Evolutionary conservation across 2,329 filamentous ascomycete genomes (phyloP).

Genomic region (Penicillium sp.): DNA sequence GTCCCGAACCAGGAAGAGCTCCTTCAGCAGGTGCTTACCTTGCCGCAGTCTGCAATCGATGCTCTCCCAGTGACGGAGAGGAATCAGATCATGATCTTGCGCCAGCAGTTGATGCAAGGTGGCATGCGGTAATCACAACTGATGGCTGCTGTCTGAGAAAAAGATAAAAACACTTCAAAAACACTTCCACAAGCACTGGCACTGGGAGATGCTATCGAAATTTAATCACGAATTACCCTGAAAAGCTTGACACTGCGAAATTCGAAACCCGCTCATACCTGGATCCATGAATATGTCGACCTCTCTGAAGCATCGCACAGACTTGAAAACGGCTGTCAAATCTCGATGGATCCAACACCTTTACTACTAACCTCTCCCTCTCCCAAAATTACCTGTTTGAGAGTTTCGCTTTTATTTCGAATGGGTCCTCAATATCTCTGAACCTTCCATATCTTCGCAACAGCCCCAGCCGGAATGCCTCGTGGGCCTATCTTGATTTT

Average conservation of each 20-base stretch:
- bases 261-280: background rate
- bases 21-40: conserved; percentile 77
- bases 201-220: background rate
- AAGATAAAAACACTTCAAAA: background rate
- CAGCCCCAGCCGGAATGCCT: no score
- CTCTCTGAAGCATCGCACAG: no score
- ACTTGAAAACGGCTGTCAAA: no score
- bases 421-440: background rate
- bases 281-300: background rate
- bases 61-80: conserved; percentile 74
- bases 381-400: background rate
- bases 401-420: background rate
- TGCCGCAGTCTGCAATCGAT: conserved; percentile 81
- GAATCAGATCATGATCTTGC: conserved; percentile 77
- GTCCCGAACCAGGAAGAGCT: conserved; percentile 70
- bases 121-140: conserved; percentile 36
- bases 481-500: background rate
- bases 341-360: no score
- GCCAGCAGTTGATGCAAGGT: conserved; percentile 63
- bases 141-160: background rate
- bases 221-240: background rate
- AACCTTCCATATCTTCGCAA: no score
- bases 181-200: no score
- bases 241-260: background rate
- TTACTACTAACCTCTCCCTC: no score